A percentile compares a stretch with the other conserved stretches of the same genome.
These are phyloP conservation scores for Penicillium digitatum DNA, from an alignment of 2,329 filamentous ascomycete species.

Conservation along the genomic window DNA sequence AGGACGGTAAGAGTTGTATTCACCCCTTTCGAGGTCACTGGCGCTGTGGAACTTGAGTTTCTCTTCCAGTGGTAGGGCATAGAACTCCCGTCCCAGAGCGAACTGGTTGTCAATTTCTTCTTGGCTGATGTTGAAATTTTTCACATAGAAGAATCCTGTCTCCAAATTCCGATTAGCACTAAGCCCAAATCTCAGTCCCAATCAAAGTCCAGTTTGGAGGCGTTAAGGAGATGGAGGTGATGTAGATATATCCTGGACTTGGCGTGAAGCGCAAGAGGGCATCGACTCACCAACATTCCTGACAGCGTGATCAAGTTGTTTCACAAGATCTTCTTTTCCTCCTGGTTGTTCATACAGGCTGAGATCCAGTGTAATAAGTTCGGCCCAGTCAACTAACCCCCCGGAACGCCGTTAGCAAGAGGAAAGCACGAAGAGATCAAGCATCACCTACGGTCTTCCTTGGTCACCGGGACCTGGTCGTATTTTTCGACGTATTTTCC, in stretches of 20 bases:
- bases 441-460: conserved; percentile 33
- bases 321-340: conserved; percentile 53
- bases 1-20: conserved; percentile 57
- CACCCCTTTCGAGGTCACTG: conserved; percentile 49
- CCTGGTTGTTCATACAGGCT: conserved; percentile 52
- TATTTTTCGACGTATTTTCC: conserved; percentile 38
- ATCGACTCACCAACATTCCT: conserved; percentile 39
- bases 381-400: conserved; percentile 48
- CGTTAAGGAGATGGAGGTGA: too few species aligned
- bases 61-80: conserved; percentile 54
- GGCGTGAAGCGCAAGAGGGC: too few species aligned
- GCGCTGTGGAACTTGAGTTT: conserved; percentile 53
- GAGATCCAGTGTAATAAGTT: conserved; percentile 57
- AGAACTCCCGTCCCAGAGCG: conserved; percentile 57
- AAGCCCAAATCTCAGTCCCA: too few species aligned
- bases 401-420: conserved; percentile 18
- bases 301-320: conserved; percentile 55
- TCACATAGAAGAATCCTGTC: conserved; percentile 60
- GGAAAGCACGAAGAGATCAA: conserved; percentile 5
- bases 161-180: conserved; percentile 13
- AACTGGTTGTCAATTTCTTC: conserved; percentile 60
- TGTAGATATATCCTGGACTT: not conserved
- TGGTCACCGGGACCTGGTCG: conserved; percentile 48
- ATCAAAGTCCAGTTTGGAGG: not conserved
- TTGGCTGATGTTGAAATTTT: conserved; percentile 59